phyloP scores from a whole-genome alignment of 192 early-diverging fungal genomes.

The Linnemannia elongata region DNA sequence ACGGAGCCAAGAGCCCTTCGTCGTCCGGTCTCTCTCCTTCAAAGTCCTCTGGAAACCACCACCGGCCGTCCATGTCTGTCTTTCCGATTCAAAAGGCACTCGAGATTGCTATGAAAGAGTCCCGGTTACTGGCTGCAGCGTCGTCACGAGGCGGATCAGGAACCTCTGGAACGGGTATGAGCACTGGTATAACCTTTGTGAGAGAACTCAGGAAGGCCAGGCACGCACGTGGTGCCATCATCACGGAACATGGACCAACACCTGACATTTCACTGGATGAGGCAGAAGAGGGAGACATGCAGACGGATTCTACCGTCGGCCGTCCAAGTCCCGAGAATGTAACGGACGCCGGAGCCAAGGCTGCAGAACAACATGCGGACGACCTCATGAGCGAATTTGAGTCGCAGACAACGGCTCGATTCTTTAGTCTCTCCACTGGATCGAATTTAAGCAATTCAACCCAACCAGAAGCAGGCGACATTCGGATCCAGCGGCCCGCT shows the following conservation, averaged over 20 bases:
- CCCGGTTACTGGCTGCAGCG: slow-evolving; percentile 33
- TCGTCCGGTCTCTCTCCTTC: slow-evolving; percentile 21
- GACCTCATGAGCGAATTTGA: neutral
- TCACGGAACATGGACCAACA: slow-evolving; percentile 40
- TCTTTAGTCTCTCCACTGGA: slow-evolving; percentile 2
- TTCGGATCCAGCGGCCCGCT: slow-evolving; percentile 28
- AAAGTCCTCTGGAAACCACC: slow-evolving; percentile 15
- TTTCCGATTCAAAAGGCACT: slow-evolving; percentile 56
- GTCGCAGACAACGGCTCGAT: neutral
- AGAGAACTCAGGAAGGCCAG: slow-evolving; percentile 36
- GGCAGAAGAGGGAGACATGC: slow-evolving; percentile 6
- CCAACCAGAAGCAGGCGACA: slow-evolving; percentile 12
- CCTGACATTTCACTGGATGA: slow-evolving; percentile 39
- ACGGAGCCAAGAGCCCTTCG: slow-evolving; percentile 30
- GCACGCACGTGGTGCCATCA: slow-evolving; percentile 26
- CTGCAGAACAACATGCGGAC: neutral
- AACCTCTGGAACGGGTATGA: slow-evolving; percentile 47
- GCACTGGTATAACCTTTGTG: slow-evolving; percentile 46
- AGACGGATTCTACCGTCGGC: neutral
- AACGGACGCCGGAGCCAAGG: neutral
- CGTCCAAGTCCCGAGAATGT: neutral
- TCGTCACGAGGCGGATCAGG: slow-evolving; percentile 43
- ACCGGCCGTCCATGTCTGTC: slow-evolving; percentile 31
- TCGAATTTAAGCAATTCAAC: neutral
- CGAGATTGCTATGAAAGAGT: slow-evolving; percentile 52